Base-by-base conservation (phyloP, 2,329 filamentous ascomycete species). In the Talaromyces sp. region DNA sequence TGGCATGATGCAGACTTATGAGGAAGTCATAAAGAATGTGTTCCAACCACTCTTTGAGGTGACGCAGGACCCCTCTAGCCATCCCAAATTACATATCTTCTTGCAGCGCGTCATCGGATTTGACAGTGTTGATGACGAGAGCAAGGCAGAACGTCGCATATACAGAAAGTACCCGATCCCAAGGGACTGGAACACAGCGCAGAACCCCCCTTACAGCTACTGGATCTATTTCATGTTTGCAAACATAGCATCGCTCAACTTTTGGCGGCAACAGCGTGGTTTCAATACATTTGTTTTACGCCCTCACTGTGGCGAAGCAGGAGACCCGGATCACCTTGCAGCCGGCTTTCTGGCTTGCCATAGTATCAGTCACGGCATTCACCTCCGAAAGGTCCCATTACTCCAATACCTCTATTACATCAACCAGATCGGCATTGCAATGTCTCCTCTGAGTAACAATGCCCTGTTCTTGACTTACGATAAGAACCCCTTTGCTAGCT, bases 381-480 rank as follows among this genome's bases (percentile, higher is more conserved):
- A 96, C 59, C 84, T 99, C 44, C 89, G 95, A 65, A 99, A 99
- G 73, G 93, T 98, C 2, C 95, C 95, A 2, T 79, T 99, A 63
- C 79, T 99, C 60, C 95, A 99, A 75, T 99, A 99, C 75, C 87
- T 98, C 57, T 99, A 96, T 79, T 99, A 99, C 70, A 85, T 99
- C 22, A 93, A 99, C 72, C 93, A 98, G 72, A 97, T 99, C 65
- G 95, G 95, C 62, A 95, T 99, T 65, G 95, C 95, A 64, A 99
- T 99, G 95, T 98, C 93, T n/a, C 95, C 95, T 2, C 83, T 99
- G 53, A 96, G 92, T 75, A 99, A 99, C 80, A 99, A 99, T 69
- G 95, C 95, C 0, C 79, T 99, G 33, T 99, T 99, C 78, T 80
- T 99, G 58, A 92, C 93, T 0, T 98, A 99, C 71, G 95, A 99